Conservation (phyloP, 371 early-diverging fungal species). For the Mucor sp. region DNA sequence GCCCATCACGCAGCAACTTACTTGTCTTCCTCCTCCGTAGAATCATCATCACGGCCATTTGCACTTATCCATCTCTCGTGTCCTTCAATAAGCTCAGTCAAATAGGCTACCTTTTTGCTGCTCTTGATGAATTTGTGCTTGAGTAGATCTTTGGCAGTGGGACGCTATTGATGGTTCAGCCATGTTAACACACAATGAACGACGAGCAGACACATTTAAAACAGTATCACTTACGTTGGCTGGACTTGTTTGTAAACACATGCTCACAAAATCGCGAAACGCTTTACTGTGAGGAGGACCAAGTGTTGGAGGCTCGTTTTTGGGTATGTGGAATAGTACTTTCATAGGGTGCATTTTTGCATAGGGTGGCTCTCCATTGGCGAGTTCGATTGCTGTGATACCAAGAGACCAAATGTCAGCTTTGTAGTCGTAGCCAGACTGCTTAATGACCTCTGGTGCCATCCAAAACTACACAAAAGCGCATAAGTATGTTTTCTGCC, state of each 20-base stretch:
- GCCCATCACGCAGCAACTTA: conserved; percentile 20
- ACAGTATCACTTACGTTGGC: conserved; percentile 46
- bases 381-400: conserved; percentile 97
- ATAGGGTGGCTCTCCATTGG: conserved; percentile 92
- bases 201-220: neutral
- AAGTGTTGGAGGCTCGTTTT: conserved; percentile 86
- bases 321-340: conserved; percentile 92
- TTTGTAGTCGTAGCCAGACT: conserved; percentile 94
- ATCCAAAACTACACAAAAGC: conserved; percentile 78
- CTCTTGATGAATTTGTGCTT: conserved; percentile 88
- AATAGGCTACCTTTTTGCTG: conserved; percentile 78
- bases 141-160: conserved; percentile 87
- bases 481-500: neutral
- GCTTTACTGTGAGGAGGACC: conserved; percentile 79
- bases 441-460: conserved; percentile 98
- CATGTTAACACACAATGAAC: neutral
- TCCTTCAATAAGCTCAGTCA: conserved; percentile 84
- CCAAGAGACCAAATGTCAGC: conserved; percentile 99
- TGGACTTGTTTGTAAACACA: conserved; percentile 89
- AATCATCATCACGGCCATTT: conserved; percentile 58
- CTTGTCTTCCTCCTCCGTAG: conserved; percentile 58
- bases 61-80: conserved; percentile 77
- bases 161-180: conserved; percentile 57
- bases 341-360: conserved; percentile 92
- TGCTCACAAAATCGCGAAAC: conserved; percentile 89